Evolutionary conservation across 192 early-diverging fungal genomes (phyloP).

Genomic region (Backusella parvicylindrica): DNA sequence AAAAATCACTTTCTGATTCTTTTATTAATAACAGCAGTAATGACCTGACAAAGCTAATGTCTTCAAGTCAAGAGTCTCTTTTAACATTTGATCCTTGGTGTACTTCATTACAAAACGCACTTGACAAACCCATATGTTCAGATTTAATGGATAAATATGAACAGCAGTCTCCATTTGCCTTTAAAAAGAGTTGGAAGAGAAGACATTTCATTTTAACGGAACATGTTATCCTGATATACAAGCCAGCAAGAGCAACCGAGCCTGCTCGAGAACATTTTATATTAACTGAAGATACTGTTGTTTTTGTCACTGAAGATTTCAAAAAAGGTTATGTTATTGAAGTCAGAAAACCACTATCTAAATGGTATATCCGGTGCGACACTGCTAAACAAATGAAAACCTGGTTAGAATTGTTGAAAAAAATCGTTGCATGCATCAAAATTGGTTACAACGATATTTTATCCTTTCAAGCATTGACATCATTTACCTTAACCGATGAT

Average conservation of each 20-base stretch:
- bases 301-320: conserved; percentile 30
- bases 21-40: background rate
- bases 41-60: background rate
- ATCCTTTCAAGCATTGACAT: background rate
- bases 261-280: conserved; percentile 18
- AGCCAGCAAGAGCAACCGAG: background rate
- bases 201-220: conserved; percentile 19
- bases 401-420: conserved; percentile 18
- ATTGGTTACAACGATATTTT: background rate
- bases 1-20: conserved; percentile 9
- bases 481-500: conserved; percentile 7
- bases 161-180: conserved; percentile 16
- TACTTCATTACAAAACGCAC: conserved; percentile 1
- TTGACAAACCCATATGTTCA: conserved; percentile 1
- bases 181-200: conserved; percentile 24
- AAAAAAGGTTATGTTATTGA: conserved; percentile 29
- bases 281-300: conserved; percentile 25
- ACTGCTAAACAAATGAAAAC: conserved; percentile 18
- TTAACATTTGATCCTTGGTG: conserved; percentile 13
- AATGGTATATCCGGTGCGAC: conserved; percentile 25
- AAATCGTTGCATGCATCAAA: conserved; percentile 21
- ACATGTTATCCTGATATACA: conserved; percentile 17
- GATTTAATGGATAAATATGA: conserved; percentile 19
- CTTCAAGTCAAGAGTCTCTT: background rate
- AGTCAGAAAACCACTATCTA: conserved; percentile 23